phyloP scores from a whole-genome alignment of 164 flowering plant genomes.

The Macadamia integrifolia region DNA sequence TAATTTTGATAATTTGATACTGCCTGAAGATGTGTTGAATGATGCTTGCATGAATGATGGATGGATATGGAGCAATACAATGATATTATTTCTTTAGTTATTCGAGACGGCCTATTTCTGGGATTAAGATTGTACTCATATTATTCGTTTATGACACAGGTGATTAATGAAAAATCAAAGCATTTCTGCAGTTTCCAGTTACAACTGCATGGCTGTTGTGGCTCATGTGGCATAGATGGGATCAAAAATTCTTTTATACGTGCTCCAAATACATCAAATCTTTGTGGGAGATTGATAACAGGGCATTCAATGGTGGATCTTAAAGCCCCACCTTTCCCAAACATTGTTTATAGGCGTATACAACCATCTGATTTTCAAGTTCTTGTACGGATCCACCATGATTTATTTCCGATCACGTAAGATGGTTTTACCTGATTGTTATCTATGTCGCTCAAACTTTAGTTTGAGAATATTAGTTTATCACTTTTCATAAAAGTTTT shows the following conservation, averaged over 20 bases:
- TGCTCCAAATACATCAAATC: conserved; percentile 22
- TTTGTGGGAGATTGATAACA: conserved; percentile 37
- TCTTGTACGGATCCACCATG: conserved; percentile 68
- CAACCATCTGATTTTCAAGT: conserved; percentile 64
- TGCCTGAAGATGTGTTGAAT: background rate
- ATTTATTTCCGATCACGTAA: conserved; percentile 90
- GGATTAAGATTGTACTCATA: background rate
- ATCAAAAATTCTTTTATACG: conserved; percentile 15
- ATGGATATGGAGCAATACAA: background rate
- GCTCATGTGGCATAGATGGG: conserved; percentile 43
- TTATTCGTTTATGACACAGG: background rate
- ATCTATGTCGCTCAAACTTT: background rate
- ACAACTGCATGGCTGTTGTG: conserved; percentile 23
- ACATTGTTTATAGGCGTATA: conserved; percentile 66
- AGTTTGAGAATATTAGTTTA: background rate
- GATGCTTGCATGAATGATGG: background rate
- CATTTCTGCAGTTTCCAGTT: conserved; percentile 3
- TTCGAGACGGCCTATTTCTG: background rate
- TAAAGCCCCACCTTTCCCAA: conserved; percentile 39
- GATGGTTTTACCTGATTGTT: conserved; percentile 1
- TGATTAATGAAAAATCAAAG: background rate
- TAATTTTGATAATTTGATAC: background rate
- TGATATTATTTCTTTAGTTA: background rate
- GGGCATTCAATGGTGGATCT: conserved; percentile 46
- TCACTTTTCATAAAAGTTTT: background rate